phyloP scores from a whole-genome alignment of 352 stramenopile genomes.

The Globisporangium orthogonon region DNA sequence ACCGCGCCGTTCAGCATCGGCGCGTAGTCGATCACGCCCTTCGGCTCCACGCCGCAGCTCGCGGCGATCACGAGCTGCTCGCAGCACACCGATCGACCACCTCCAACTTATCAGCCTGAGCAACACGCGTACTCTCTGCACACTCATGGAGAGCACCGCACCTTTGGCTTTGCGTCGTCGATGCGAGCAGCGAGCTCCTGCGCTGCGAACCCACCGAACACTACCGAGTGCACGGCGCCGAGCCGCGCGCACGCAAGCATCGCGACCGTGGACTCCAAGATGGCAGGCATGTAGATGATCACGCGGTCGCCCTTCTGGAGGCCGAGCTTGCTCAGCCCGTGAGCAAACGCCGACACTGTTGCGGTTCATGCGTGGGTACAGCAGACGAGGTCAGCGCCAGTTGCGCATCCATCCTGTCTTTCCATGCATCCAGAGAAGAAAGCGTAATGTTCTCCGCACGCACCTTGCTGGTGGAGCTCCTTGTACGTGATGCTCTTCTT shows the following conservation, averaged over 20 bases:
- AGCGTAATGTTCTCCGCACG: neutral
- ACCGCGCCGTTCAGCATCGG: constrained; percentile 64
- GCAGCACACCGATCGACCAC: neutral
- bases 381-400: neutral
- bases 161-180: constrained; percentile 72
- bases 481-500: constrained; percentile 48
- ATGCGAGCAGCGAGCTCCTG: constrained; percentile 82
- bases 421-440: neutral
- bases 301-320: constrained; percentile 93
- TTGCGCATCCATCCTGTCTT: neutral
- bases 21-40: constrained; percentile 70
- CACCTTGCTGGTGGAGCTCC: constrained; percentile 32
- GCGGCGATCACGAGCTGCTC: constrained; percentile 48
- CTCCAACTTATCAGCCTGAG: neutral
- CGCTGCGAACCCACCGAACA: constrained; percentile 88
- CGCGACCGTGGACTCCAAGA: constrained; percentile 92
- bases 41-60: constrained; percentile 54
- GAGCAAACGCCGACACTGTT: constrained; percentile 64
- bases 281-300: constrained; percentile 98
- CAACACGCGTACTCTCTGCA: no score
- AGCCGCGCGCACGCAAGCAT: constrained; percentile 97
- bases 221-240: constrained; percentile 91
- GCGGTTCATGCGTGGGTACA: neutral
- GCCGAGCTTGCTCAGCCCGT: constrained; percentile 91
- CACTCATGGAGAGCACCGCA: neutral